Base-by-base conservation (phyloP, 2,329 filamentous ascomycete species). In the Grosmannia serpens region DNA sequence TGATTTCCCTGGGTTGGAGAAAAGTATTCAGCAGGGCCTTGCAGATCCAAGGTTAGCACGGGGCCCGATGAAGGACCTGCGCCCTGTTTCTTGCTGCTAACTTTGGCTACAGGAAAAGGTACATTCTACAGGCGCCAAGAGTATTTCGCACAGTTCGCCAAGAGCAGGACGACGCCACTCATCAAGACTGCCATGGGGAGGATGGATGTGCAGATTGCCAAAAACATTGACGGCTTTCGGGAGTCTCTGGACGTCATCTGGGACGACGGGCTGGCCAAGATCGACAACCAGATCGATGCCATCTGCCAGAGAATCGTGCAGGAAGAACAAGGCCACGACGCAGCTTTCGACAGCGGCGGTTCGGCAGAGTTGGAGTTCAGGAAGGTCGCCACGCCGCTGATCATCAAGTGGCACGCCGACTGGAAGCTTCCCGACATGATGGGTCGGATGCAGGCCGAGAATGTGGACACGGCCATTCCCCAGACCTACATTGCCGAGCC, bases 141-240 rank as follows among this genome's bases (percentile, higher is more conserved):
- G 2, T 15, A 41, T 2, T 13, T 59, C 5, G 29, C 41, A 1
- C 0, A 27, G 2, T 13, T n/a, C 11, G 55, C 58, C 1, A 3
- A 6, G 0, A 29, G 31, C 2, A 55, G 52, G 2, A 55, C 53
- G 9, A 52, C 56, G 6, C 9, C 2, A 0, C 49, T 61, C 17
- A 35, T 60, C n/a, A 60, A 58, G 8, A 33, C 38, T 10, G 58
- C 58, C 9, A 31, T 62, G 20, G 7, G 24, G 5, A 29, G 13
- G 7, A 58, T 62, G 58, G 50, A 53, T 4, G 8, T 15, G 6
- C 27, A 53, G 46, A 57, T 60, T 8, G 4, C 20, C 1, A 7
- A 4, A 24, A 62, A 58, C 35, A 20, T 59, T 20, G 31, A 15
- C 1, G 8, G 1, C 13, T 60, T 61, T 24, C 15, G 29, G 24